Percentiles rank a stretch among this genome's conserved stretches.
Conservation (phyloP, 164 flowering plant species). For the Brasenia schreberi region DNA sequence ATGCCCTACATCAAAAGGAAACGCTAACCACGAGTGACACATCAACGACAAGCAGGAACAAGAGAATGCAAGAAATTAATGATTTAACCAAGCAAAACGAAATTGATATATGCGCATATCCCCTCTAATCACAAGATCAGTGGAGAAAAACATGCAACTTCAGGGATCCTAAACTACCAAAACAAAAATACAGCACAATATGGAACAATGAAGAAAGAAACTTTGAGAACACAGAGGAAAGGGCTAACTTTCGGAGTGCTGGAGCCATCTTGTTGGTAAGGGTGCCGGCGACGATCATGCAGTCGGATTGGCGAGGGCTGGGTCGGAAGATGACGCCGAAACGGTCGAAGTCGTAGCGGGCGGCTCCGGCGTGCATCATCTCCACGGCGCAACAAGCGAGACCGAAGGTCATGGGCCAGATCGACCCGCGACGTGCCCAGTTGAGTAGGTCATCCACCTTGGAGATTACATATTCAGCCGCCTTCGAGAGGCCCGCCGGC, state of each 20-base stretch:
- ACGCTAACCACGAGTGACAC: too few species aligned
- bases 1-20: too few species aligned
- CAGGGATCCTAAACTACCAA: too few species aligned
- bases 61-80: too few species aligned
- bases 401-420: conserved; percentile 99
- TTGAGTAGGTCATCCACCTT: conserved; percentile 95
- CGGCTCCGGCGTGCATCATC: conserved; percentile 99
- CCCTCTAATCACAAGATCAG: too few species aligned
- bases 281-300: conserved; percentile 98
- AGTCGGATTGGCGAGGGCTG: conserved; percentile 89
- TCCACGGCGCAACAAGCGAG: conserved; percentile 99
- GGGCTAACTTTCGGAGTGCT: conserved; percentile 79
- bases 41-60: too few species aligned
- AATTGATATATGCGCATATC: too few species aligned
- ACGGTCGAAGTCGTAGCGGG: conserved; percentile 90
- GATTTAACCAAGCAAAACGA: too few species aligned
- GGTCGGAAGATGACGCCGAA: conserved; percentile 95
- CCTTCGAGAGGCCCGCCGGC: conserved; percentile 52
- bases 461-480: conserved; percentile 86
- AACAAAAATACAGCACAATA: too few species aligned
- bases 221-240: too few species aligned
- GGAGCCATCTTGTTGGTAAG: conserved; percentile 99
- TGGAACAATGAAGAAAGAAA: too few species aligned
- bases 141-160: too few species aligned
- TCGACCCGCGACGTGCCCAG: conserved; percentile 90